These are phyloP conservation scores for Candida chauliodis DNA, from an alignment of 805 yeast genomes.

Conservation along the genomic window DNA sequence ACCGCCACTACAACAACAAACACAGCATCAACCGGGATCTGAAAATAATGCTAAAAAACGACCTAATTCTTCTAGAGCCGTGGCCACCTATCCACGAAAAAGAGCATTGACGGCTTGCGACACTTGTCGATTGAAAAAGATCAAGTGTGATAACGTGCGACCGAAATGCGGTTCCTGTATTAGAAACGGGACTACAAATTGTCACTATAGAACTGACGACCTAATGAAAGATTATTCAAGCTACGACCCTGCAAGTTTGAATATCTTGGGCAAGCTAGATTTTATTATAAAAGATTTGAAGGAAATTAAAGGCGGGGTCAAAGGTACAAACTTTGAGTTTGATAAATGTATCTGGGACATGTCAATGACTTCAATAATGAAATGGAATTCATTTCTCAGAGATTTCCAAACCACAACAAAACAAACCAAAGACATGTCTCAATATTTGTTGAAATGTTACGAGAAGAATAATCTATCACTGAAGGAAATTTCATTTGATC, in stretches of 20 bases:
- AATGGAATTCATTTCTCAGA: constrained; percentile 24
- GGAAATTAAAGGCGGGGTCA: constrained; percentile 11
- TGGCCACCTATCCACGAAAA: constrained; percentile 18
- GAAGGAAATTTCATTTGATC: constrained; percentile 10
- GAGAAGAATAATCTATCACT: constrained; percentile 3
- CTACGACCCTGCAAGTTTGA: constrained; percentile 24
- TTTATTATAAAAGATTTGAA: constrained; percentile 23
- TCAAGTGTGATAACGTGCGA: constrained; percentile 34
- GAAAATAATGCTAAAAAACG: constrained; percentile 8
- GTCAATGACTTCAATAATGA: constrained; percentile 26
- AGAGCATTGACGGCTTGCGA: constrained; percentile 39
- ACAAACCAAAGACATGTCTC: constrained; percentile 10
- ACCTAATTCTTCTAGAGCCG: constrained; percentile 17
- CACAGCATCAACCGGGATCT: background rate
- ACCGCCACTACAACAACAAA: constrained; percentile 10
- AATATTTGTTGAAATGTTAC: constrained; percentile 14
- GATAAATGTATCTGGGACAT: constrained; percentile 30
- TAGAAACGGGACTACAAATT: constrained; percentile 22
- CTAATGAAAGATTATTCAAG: constrained; percentile 17
- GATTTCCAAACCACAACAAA: constrained; percentile 11
- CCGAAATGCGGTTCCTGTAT: constrained; percentile 35
- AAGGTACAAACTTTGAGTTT: constrained; percentile 6
- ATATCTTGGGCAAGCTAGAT: constrained; percentile 28
- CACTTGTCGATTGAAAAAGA: constrained; percentile 32
- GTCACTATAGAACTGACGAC: constrained; percentile 30